Base-by-base conservation (phyloP, 331 rosid genomes). In the Phaseolus coccineus region DNA sequence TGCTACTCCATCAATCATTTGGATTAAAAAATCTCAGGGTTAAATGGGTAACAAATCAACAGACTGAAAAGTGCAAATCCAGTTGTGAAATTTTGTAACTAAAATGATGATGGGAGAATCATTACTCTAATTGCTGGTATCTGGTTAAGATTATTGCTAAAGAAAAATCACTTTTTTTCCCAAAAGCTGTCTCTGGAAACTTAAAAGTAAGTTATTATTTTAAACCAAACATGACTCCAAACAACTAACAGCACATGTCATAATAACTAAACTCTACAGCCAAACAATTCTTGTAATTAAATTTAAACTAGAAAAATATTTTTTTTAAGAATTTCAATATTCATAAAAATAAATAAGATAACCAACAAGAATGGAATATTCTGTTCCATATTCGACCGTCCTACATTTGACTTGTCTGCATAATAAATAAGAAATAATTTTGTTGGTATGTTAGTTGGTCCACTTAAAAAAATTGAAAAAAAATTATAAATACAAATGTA, bases 31-130 rank as follows among this genome's bases (percentile, higher is more conserved):
- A 4, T 2, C 4, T 25, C 2, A 9, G n/a, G 64, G 2, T 10
- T 48, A 15, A 30, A 24, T 19, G 80, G 13, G 9, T 76, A 31
- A 30, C 72, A 76, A 59, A 75, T 75, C 71, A 35, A 50, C 39
- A 11, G 25, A 42, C 71, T 62, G 37, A 48, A 63, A 76, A 44
- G 63, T 48, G 73, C 35, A 63, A 62, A 48, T 24, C 64, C 62
- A 16, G 22, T 42, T 42, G 58, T 27, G 28, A 58, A 63, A 28
- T 76, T 50, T 50, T 63, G 52, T 12, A 48, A 24, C 39, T 22
- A 22, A 62, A 35, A 33, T 63, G 63, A 63, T 51, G 33, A 63
- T 51, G 33, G 72, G 39, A 48, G 62, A 62, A 47, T 62, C 62
- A 76, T 61, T 76, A n/a, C 35, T 61, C 19, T 46, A 50, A 63